These are phyloP conservation scores for Chaetoscypha palmicola DNA, from an alignment of 2,329 filamentous ascomycete species.

Conservation along the genomic window DNA sequence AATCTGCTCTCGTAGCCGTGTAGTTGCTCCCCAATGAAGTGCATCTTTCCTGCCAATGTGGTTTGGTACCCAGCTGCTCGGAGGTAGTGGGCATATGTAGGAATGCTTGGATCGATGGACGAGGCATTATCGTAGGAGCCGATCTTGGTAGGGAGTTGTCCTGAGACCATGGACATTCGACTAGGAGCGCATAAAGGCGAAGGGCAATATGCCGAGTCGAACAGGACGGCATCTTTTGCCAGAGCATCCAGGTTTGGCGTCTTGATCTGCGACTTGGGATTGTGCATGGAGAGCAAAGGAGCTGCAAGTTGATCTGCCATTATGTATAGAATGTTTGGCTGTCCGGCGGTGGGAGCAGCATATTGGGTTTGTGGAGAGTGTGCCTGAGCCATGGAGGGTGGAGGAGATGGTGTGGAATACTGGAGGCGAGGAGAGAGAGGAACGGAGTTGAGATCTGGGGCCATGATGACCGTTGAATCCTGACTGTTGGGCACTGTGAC, in stretches of 20 bases:
- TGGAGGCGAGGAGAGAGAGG: conserved; percentile 43
- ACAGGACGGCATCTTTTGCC: conserved; percentile 75
- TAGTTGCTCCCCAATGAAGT: conserved; percentile 90
- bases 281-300: conserved; percentile 86
- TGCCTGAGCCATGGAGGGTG: conserved; percentile 23
- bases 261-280: conserved; percentile 80
- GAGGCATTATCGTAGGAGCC: conserved; percentile 87
- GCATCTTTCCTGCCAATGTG: conserved; percentile 90
- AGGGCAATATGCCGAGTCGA: conserved; percentile 91
- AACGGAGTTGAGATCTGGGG: conserved; percentile 68
- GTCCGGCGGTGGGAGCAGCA: conserved; percentile 22
- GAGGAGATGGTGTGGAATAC: conserved; percentile 17
- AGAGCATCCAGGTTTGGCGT: conserved; percentile 84
- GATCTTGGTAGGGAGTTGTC: conserved; percentile 85
- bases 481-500: neutral
- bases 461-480: conserved; percentile 43
- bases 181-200: conserved; percentile 88
- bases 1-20: conserved; percentile 89
- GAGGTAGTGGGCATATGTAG: conserved; percentile 89
- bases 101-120: conserved; percentile 74
- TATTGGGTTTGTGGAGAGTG: conserved; percentile 12
- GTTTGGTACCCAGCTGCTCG: conserved; percentile 83
- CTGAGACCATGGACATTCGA: conserved; percentile 90
- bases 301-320: conserved; percentile 96
- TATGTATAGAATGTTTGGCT: conserved; percentile 82